Evolutionary conservation across 768 basidiomycete genomes (phyloP), one percentile per base, ranked within the genome.

Genomic region (Tylopilus plumbeoviolaceoides): DNA sequence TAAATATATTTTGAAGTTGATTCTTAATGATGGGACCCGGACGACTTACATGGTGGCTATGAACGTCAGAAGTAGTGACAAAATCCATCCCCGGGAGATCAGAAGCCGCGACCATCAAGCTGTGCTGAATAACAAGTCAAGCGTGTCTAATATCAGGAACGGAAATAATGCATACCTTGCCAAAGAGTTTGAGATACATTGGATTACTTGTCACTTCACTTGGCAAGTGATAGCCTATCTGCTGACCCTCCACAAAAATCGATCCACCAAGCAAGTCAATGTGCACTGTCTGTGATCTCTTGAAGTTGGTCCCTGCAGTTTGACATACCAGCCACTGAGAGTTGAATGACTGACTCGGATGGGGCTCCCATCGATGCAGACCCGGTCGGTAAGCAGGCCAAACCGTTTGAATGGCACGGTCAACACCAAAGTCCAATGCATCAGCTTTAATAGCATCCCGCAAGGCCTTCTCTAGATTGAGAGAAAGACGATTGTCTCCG

Each of bases 401-500:
- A 30, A 30, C 28, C 7, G 7, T 30, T 7, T 30, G 28, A 7
- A 30, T 7, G 28, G 28, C 28, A 30, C 28, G 28, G 28, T 30
- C 28, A 10, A 30, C 28, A 30, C 28, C 28, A 30, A 30, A 3
- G 7, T 30, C 28, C 7, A 7, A 30, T 3, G 28, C 7, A 7
- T 30, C 28, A 30, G 28, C 28, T 2, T 30, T 3, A 8, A 30
- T 30, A 7, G 28, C 28, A 30, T 30, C 28, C 7, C 28, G 3
- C 10, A 30, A 30, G 10, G 1, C 8, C 3, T 35, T 15, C 51
- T 67, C 61, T 3, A 75, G 41, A 8, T 25, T 41, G 18, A 65
- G 53, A 9, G 73, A 62, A 27, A 71, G 49, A 8, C 69, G 63
- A 17, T 59, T 48, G 42, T 75, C 65, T 11, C 71, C 62, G 15